Conservation (phyloP, 331 rosid species). For the Cucumis variabilis region DNA sequence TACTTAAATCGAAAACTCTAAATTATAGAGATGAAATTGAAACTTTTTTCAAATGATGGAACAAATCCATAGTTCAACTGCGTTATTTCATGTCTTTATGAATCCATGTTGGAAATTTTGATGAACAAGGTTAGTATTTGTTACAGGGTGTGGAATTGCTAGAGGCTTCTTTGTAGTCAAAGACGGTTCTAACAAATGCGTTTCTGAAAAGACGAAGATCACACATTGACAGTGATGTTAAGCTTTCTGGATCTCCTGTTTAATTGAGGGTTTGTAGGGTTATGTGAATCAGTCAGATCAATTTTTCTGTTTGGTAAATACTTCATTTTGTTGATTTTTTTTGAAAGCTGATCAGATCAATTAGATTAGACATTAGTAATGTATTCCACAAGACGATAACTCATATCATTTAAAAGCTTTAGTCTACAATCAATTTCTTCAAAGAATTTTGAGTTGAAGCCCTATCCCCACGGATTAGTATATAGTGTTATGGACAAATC, state of each 20-base stretch:
- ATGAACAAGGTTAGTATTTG: neutral
- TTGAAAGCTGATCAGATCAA: too few species aligned
- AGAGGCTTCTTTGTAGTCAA: constrained; percentile 26
- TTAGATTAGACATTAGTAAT: too few species aligned
- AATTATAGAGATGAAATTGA: neutral
- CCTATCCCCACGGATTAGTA: too few species aligned
- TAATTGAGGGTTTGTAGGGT: neutral
- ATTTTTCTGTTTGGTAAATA: too few species aligned
- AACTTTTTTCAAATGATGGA: neutral
- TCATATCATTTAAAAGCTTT: too few species aligned
- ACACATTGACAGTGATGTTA: neutral
- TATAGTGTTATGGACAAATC: too few species aligned
- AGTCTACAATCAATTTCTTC: too few species aligned
- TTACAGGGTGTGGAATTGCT: constrained; percentile 34
- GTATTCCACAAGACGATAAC: too few species aligned
- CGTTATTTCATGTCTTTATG: neutral
- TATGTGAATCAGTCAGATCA: neutral
- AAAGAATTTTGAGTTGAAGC: too few species aligned
- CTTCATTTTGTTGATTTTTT: too few species aligned
- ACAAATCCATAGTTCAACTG: neutral
- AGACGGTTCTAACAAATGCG: constrained; percentile 27
- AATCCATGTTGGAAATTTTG: neutral
- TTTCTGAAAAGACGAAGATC: constrained; percentile 1
- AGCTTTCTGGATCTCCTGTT: neutral
- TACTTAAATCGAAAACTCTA: too few species aligned